These are phyloP conservation scores for Sclerotinia trifoliorum DNA, from an alignment of 2,329 filamentous ascomycete species.

Conservation along the genomic window DNA sequence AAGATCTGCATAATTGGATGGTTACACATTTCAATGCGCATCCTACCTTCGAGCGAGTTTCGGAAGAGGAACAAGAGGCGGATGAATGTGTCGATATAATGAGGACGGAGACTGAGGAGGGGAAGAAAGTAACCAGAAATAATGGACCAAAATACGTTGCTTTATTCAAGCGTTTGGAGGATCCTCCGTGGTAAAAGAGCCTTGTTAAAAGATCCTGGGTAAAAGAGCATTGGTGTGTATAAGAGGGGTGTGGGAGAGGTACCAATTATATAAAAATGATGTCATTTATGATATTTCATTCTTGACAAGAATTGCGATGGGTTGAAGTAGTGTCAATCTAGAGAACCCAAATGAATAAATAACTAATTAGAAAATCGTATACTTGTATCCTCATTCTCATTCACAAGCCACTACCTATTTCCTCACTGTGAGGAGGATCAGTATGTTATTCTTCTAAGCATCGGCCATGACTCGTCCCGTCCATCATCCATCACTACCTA, in stretches of 20 bases:
- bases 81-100: slow-evolving; percentile 74
- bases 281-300: neutral
- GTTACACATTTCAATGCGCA: slow-evolving; percentile 78
- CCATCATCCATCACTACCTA: too few relatives aligned
- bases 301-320: neutral
- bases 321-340: neutral
- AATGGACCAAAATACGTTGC: slow-evolving; percentile 88
- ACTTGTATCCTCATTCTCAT: neutral
- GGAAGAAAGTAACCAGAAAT: slow-evolving; percentile 93
- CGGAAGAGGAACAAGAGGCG: slow-evolving; percentile 62
- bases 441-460: neutral
- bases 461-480: slow-evolving; percentile 1
- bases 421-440: neutral
- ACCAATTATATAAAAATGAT: neutral
- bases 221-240: neutral
- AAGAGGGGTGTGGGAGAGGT: too few relatives aligned
- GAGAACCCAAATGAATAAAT: neutral
- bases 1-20: slow-evolving; percentile 94
- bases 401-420: neutral
- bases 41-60: slow-evolving; percentile 74
- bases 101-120: slow-evolving; percentile 87
- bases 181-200: slow-evolving; percentile 49
- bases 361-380: neutral
- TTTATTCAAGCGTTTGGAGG: slow-evolving; percentile 73
- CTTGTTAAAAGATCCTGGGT: neutral